These are phyloP conservation scores for Dryadomyces quercivorus DNA, from an alignment of 2,329 filamentous ascomycete species.

Conservation along the genomic window DNA sequence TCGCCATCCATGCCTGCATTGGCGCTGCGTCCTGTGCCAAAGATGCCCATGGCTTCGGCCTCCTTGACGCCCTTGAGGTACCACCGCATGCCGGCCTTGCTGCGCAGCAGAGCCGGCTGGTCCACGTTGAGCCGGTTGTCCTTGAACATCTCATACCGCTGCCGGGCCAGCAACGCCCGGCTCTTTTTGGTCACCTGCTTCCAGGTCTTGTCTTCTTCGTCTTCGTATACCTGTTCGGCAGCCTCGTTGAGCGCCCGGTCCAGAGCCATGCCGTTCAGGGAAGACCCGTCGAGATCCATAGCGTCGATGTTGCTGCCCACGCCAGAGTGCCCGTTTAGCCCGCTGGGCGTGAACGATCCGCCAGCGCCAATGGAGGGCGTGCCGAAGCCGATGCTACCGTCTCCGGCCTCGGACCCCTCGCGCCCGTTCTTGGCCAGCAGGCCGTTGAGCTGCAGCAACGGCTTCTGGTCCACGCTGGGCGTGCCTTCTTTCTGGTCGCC, in stretches of 20 bases:
- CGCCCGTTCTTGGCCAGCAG: constrained; percentile 41
- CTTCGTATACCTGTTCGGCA: constrained; percentile 67
- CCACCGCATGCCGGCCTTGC: constrained; percentile 77
- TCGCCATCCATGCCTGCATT: background rate
- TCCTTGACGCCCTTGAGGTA: constrained; percentile 72
- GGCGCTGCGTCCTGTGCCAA: constrained; percentile 5
- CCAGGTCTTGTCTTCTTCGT: constrained; percentile 96
- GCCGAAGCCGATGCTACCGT: constrained; percentile 74
- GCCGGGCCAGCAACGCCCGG: constrained; percentile 72
- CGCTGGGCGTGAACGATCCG: constrained; percentile 59
- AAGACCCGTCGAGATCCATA: constrained; percentile 77
- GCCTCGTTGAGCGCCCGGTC: constrained; percentile 52
- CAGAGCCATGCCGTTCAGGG: constrained; percentile 52
- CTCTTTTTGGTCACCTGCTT: constrained; percentile 98
- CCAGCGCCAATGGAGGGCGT: constrained; percentile 63
- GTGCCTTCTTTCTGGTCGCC: constrained; percentile 58
- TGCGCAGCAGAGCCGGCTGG: constrained; percentile 75
- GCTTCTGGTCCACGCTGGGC: constrained; percentile 63
- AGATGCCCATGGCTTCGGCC: constrained; percentile 37
- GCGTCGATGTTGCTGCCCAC: constrained; percentile 65
- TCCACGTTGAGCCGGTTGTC: constrained; percentile 76
- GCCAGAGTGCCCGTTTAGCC: constrained; percentile 53
- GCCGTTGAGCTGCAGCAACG: constrained; percentile 54
- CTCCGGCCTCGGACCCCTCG: constrained; percentile 66
- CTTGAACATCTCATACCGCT: constrained; percentile 76